These are phyloP conservation scores for Leptodermis oblonga DNA, from an alignment of 257 asterid species.

Conservation along the genomic window DNA sequence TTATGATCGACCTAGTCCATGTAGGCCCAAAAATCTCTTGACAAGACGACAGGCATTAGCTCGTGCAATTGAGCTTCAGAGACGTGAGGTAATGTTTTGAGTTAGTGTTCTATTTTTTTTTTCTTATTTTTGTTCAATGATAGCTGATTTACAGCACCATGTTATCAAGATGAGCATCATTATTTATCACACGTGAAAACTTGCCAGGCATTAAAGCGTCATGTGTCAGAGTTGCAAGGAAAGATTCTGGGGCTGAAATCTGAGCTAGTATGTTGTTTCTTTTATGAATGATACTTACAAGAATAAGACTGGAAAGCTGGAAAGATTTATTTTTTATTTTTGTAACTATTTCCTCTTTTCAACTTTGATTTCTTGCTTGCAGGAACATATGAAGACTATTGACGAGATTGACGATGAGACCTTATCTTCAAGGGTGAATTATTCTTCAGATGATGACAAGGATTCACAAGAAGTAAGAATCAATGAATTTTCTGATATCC, in stretches of 20 bases:
- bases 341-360: not conserved
- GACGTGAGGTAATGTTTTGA: constrained; percentile 63
- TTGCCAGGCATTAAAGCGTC: constrained; percentile 79
- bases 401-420: constrained; percentile 35
- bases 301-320: not conserved
- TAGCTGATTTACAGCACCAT: not conserved
- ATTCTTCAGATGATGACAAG: constrained; percentile 34
- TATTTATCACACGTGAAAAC: not conserved
- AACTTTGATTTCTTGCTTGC: constrained; percentile 18
- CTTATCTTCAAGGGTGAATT: constrained; percentile 28
- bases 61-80: constrained; percentile 85
- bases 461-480: constrained; percentile 29
- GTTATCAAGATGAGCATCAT: not conserved
- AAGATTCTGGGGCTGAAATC: constrained; percentile 55
- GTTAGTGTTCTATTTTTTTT: not conserved
- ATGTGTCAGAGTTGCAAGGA: constrained; percentile 57
- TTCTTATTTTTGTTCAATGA: not conserved
- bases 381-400: constrained; percentile 53
- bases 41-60: constrained; percentile 89
- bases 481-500: not conserved
- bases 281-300: not conserved
- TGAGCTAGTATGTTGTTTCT: constrained; percentile 47
- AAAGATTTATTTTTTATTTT: not conserved
- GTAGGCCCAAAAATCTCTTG: constrained; percentile 69
- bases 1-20: constrained; percentile 58